Percentiles rank a stretch among this genome's conserved stretches.
These are phyloP conservation scores for Cladophialophora psammophila DNA, from an alignment of 2,329 filamentous ascomycete species.

Conservation along the genomic window DNA sequence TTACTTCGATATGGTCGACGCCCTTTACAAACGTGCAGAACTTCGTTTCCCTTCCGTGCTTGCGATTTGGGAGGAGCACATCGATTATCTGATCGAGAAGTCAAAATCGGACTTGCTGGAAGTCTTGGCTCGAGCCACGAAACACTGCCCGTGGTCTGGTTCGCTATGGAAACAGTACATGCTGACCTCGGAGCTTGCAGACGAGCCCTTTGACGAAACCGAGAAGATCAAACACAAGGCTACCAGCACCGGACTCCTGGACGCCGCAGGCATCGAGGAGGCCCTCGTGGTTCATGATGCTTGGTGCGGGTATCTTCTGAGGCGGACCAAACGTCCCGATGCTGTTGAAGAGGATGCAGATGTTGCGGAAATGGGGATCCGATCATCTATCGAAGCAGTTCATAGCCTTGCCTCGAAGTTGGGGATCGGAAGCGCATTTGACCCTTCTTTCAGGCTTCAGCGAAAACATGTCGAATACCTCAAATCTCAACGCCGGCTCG, in stretches of 20 bases:
- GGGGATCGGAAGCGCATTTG: constrained; percentile 78
- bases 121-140: constrained; percentile 79
- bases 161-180: constrained; percentile 90
- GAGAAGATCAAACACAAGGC: constrained; percentile 91
- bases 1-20: constrained; percentile 63
- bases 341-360: constrained; percentile 84
- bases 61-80: constrained; percentile 81
- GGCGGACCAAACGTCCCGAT: constrained; percentile 77
- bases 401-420: constrained; percentile 76
- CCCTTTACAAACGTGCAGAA: constrained; percentile 80
- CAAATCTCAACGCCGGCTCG: constrained; percentile 78
- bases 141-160: constrained; percentile 93
- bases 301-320: constrained; percentile 93
- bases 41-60: constrained; percentile 76
- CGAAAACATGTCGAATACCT: constrained; percentile 91
- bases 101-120: constrained; percentile 65
- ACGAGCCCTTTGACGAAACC: constrained; percentile 77
- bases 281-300: constrained; percentile 90
- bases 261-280: constrained; percentile 84
- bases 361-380: constrained; percentile 87
- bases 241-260: constrained; percentile 82
- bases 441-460: constrained; percentile 86
- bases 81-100: constrained; percentile 71
- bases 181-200: constrained; percentile 79
- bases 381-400: constrained; percentile 84